A percentile compares a stretch with the other conserved stretches of the same genome.
Evolutionary conservation across 805 yeast species (phyloP).

Genomic region (Starmerella geochares): DNA sequence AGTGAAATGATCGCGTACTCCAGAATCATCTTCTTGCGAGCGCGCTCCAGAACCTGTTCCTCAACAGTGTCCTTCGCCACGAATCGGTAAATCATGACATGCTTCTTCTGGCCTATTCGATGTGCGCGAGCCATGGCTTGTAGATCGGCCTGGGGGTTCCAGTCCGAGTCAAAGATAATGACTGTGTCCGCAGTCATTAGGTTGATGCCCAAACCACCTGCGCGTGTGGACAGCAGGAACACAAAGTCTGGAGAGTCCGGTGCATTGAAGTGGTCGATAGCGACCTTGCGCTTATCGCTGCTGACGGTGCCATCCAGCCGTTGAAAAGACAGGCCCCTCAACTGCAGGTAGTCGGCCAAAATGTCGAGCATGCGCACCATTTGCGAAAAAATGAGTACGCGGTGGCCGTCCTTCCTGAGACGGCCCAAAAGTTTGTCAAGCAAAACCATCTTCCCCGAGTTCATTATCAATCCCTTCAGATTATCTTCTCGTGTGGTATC

Average conservation of each 20-base stretch:
- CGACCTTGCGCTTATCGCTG: conserved; percentile 81
- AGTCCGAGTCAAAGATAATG: conserved; percentile 92
- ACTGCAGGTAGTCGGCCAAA: conserved; percentile 79
- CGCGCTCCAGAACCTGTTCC: conserved; percentile 93
- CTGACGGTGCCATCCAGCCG: conserved; percentile 95
- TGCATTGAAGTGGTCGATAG: conserved; percentile 94
- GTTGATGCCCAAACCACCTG: conserved; percentile 98
- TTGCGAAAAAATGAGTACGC: conserved; percentile 89
- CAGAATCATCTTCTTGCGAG: conserved; percentile 93
- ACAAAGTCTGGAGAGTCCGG: conserved; percentile 87
- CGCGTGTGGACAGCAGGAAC: conserved; percentile 84
- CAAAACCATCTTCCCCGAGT: conserved; percentile 95
- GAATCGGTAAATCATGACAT: conserved; percentile 92
- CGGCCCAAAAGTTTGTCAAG: conserved; percentile 79
- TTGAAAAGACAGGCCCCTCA: conserved; percentile 82
- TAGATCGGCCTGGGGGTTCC: conserved; percentile 99
- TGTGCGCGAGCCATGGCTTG: conserved; percentile 99
- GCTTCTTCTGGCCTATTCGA: conserved; percentile 98
- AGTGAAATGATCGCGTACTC: conserved; percentile 95
- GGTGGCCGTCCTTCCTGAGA: conserved; percentile 83
- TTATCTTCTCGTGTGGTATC: conserved; percentile 61
- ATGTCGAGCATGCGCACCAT: conserved; percentile 97
- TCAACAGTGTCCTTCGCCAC: conserved; percentile 98
- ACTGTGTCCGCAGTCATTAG: conserved; percentile 99
- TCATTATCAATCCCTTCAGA: conserved; percentile 87